phyloP scores from a whole-genome alignment of 495 filamentous ascomycete genomes.

The Xylaria telfairii region DNA sequence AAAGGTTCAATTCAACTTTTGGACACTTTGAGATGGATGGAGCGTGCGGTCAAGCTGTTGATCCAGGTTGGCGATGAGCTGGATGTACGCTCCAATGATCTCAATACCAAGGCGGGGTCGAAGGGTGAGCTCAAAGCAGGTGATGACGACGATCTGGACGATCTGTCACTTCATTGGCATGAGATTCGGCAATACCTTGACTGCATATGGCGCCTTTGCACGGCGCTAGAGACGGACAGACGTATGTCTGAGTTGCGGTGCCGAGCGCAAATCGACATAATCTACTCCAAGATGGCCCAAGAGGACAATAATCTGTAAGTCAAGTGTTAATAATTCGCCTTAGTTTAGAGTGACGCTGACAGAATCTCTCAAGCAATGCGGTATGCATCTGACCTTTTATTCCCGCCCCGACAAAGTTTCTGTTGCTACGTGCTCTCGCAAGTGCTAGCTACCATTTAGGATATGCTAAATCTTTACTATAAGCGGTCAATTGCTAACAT shows the following conservation, averaged over 20 bases:
- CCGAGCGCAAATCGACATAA: slow-evolving; percentile 44
- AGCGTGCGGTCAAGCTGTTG: slow-evolving; percentile 41
- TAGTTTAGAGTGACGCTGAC: not conserved
- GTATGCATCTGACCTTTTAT: not conserved
- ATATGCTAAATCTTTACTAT: not conserved
- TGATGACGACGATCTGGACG: slow-evolving; percentile 32
- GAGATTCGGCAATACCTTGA: slow-evolving; percentile 45
- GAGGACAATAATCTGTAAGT: slow-evolving; percentile 45
- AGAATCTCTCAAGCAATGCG: not conserved
- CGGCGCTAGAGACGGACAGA: slow-evolving; percentile 42
- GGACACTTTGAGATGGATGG: slow-evolving; percentile 45
- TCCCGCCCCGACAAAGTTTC: not conserved
- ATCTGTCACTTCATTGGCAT: slow-evolving; percentile 41
- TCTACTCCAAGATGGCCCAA: slow-evolving; percentile 45
- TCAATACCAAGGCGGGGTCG: slow-evolving; percentile 22
- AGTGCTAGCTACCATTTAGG: not conserved
- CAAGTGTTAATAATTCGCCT: not conserved
- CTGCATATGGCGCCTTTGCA: slow-evolving; percentile 44
- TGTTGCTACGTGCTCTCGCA: not conserved
- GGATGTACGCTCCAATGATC: slow-evolving; percentile 32
- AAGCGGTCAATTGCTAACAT: not conserved
- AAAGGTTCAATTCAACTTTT: slow-evolving; percentile 40
- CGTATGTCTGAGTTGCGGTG: slow-evolving; percentile 43
- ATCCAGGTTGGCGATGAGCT: slow-evolving; percentile 42
- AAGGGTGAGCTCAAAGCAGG: slow-evolving; percentile 25